phyloP scores from a whole-genome alignment of 352 stramenopile species.

The Nannochloropsis limnetica region DNA sequence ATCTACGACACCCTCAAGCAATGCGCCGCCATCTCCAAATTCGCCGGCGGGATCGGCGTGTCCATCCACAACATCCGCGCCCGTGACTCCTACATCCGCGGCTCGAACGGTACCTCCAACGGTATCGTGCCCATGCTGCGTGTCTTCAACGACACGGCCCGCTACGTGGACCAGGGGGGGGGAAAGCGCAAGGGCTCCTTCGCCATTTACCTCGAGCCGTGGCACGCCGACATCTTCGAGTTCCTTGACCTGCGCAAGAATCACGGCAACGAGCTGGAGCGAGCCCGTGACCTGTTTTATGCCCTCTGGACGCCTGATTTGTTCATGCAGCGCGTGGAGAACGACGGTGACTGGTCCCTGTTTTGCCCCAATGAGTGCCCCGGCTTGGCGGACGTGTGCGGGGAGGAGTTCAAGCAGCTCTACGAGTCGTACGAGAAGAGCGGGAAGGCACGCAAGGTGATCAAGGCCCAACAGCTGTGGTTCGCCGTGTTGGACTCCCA shows the following conservation, averaged over 20 bases:
- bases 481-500: slow-evolving; percentile 95
- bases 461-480: slow-evolving; percentile 95
- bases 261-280: slow-evolving; percentile 93
- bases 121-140: slow-evolving; percentile 98
- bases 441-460: slow-evolving; percentile 81
- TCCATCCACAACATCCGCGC: slow-evolving; percentile 96
- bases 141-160: slow-evolving; percentile 99
- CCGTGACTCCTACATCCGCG: slow-evolving; percentile 90
- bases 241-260: slow-evolving; percentile 98
- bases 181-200: slow-evolving; percentile 91
- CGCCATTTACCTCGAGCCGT: slow-evolving; percentile 97
- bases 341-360: slow-evolving; percentile 86
- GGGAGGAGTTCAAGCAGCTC: slow-evolving; percentile 84
- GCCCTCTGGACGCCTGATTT: slow-evolving; percentile 97
- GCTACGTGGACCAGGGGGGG: slow-evolving; percentile 92
- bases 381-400: slow-evolving; percentile 81
- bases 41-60: slow-evolving; percentile 93
- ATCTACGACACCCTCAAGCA: slow-evolving; percentile 93
- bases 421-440: slow-evolving; percentile 90
- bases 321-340: slow-evolving; percentile 98
- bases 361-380: slow-evolving; percentile 97
- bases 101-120: slow-evolving; percentile 96
- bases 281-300: slow-evolving; percentile 96
- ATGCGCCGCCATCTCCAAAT: slow-evolving; percentile 98
- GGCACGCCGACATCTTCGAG: slow-evolving; percentile 96